Percentiles rank a stretch among this genome's conserved stretches.
phyloP scores from a whole-genome alignment of 192 early-diverging fungal species.

The Entrophospora sp. region DNA sequence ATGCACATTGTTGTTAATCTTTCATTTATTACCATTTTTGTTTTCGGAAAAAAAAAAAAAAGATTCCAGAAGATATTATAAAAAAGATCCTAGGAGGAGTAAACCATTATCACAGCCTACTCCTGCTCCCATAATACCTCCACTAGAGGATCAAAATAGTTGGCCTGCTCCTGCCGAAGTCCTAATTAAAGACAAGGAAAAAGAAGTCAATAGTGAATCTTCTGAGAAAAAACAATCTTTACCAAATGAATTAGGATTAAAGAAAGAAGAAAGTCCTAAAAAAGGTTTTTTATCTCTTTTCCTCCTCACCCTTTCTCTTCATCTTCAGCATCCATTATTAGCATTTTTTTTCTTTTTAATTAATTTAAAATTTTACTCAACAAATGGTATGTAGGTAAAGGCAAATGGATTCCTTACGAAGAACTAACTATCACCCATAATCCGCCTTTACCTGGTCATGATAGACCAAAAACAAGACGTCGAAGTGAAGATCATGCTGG shows the following conservation, averaged over 20 bases:
- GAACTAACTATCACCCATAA: constrained; percentile 47
- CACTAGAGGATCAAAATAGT: constrained; percentile 21
- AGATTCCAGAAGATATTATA: constrained; percentile 4
- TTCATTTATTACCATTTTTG: too few relatives aligned
- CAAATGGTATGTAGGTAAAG: too few relatives aligned
- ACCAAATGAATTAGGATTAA: background rate
- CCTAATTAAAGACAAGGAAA: constrained; percentile 22
- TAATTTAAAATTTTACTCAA: background rate
- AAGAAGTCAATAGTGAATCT: constrained; percentile 10
- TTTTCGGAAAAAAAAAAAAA: background rate
- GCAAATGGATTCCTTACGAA: constrained; percentile 43
- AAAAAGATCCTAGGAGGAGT: constrained; percentile 14
- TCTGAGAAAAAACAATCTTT: constrained; percentile 18
- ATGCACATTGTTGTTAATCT: too few relatives aligned
- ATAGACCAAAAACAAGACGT: constrained; percentile 23
- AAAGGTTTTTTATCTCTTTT: background rate
- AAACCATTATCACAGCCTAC: too few relatives aligned
- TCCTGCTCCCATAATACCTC: constrained; percentile 10
- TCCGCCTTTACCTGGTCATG: constrained; percentile 33
- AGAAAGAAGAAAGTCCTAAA: constrained; percentile 15
- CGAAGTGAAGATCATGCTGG: constrained; percentile 23
- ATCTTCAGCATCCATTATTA: background rate
- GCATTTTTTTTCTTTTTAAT: background rate
- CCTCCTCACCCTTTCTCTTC: too few relatives aligned
- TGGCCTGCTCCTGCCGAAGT: constrained; percentile 22